Evolutionary conservation across 2,329 filamentous ascomycete species (phyloP).

Genomic region (Colletotrichum sansevieriae): DNA sequence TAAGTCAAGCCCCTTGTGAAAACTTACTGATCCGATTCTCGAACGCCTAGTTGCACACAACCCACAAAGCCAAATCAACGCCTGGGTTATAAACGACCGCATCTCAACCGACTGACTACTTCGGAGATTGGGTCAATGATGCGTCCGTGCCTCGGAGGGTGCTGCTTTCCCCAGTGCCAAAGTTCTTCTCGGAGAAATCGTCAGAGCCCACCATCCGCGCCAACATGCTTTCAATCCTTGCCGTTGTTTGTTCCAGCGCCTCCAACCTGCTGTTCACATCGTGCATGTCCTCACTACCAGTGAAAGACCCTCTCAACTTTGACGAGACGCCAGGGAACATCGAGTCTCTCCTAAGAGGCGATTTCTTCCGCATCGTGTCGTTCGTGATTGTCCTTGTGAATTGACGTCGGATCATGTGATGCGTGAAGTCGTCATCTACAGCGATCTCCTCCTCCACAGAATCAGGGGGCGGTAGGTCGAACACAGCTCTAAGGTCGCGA

Average conservation of each 20-base stretch:
- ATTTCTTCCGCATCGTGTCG: conserved; percentile 48
- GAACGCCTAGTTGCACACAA: not conserved
- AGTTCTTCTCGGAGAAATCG: conserved; percentile 46
- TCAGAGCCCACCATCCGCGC: conserved; percentile 49
- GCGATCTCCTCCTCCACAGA: conserved; percentile 68
- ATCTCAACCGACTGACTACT: conserved; percentile 42
- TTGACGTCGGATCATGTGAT: conserved; percentile 69
- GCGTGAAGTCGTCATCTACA: conserved; percentile 70
- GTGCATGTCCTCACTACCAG: conserved; percentile 60
- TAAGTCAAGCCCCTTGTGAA: not conserved
- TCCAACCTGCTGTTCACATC: conserved; percentile 60
- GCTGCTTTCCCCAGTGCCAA: conserved; percentile 46
- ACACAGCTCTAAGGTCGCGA: conserved; percentile 79
- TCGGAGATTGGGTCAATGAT: conserved; percentile 48
- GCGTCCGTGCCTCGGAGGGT: conserved; percentile 47
- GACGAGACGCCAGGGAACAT: conserved; percentile 66
- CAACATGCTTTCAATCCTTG: conserved; percentile 63
- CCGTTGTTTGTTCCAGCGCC: conserved; percentile 63
- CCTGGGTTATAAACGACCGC: not conserved
- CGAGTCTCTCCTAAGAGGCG: conserved; percentile 65
- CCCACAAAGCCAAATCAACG: too few species aligned
- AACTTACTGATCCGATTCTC: not conserved
- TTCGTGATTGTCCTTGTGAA: conserved; percentile 62
- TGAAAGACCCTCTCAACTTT: conserved; percentile 64
- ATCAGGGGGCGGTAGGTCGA: conserved; percentile 77